phyloP scores from a whole-genome alignment of 148 eudicot species.

The Amaranthus cruentus region DNA sequence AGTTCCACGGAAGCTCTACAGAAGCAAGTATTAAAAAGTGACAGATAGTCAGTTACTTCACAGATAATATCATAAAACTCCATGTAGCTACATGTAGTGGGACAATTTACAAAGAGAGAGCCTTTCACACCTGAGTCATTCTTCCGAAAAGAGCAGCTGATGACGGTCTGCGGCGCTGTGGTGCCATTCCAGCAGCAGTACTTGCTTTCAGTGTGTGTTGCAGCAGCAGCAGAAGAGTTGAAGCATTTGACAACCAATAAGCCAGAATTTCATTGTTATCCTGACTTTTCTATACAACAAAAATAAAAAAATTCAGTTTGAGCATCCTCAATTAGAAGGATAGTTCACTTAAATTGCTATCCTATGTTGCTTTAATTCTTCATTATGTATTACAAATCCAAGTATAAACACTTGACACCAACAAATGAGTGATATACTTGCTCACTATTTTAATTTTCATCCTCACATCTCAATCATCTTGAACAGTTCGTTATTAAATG shows the following conservation, averaged over 20 bases:
- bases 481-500: not conserved
- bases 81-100: not conserved
- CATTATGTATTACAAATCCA: not conserved
- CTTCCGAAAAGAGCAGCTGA: slow-evolving; percentile 75
- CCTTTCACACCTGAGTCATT: slow-evolving; percentile 52
- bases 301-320: not conserved
- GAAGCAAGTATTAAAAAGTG: not conserved
- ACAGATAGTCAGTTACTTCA: not conserved
- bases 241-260: slow-evolving; percentile 97
- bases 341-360: not conserved
- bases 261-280: slow-evolving; percentile 84
- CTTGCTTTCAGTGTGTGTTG: slow-evolving; percentile 96
- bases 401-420: not conserved
- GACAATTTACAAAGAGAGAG: slow-evolving; percentile 9
- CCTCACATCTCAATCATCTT: not conserved
- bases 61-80: slow-evolving; percentile 7
- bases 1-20: slow-evolving; percentile 83
- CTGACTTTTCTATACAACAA: slow-evolving; percentile 49
- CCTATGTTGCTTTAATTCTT: not conserved
- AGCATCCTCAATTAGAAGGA: slow-evolving; percentile 8
- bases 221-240: slow-evolving; percentile 78
- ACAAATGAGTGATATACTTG: not conserved
- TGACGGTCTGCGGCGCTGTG: slow-evolving; percentile 90
- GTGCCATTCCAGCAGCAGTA: slow-evolving; percentile 80
- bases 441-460: not conserved